Base-by-base conservation (phyloP, 495 filamentous ascomycete species). In the Neurospora africana region DNA sequence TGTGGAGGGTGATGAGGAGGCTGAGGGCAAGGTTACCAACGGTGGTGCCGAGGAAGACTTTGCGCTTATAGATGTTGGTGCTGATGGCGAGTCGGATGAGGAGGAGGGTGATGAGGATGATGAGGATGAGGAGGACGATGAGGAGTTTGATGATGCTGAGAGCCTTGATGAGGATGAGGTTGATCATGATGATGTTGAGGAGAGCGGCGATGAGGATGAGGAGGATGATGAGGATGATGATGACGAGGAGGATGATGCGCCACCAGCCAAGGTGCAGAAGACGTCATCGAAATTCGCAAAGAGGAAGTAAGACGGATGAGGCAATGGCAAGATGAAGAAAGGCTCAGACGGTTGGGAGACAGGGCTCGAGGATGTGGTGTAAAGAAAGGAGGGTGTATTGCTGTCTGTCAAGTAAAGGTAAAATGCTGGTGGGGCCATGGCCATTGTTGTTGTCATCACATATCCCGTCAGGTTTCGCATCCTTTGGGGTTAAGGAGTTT, bases 1-100 rank as follows among this genome's bases (percentile, higher is more conserved):
- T 75, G 91, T 97, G 5, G 95, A 97, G 79, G 93, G 93, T 2
- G 85, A 93, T 2, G 85, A 93, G 79, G 86, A 90, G 33, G 84
- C 85, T 36, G 83, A 79, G 43, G 82, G 80, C 47, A 80, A 83
- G 35, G 65, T 69, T 11, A 35, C 43, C 4, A 74, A 77, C 38
- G 75, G 74, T 10, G 69, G 74, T 37, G 70, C 74, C 40, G 71
- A 73, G 10, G 78, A 74, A 9, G 79, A 81, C 44, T 79, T 61
- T 61, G 53, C 53, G 53, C 53, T 61, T 4, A 61, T 61, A 61
- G 53, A 61, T 61, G 53, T 61, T 8, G 53, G 53, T 30, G 53
- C 78, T 0, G 77, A 76, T 23, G 79, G 79, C 30, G 77, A 80
- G 47, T 78, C 76, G 21, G 77, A 79, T 6, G 79, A 79, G 21